Percentiles rank a stretch among this genome's conserved stretches.
Evolutionary conservation across 495 filamentous ascomycete genomes (phyloP).

Genomic region (Tuber indicum): DNA sequence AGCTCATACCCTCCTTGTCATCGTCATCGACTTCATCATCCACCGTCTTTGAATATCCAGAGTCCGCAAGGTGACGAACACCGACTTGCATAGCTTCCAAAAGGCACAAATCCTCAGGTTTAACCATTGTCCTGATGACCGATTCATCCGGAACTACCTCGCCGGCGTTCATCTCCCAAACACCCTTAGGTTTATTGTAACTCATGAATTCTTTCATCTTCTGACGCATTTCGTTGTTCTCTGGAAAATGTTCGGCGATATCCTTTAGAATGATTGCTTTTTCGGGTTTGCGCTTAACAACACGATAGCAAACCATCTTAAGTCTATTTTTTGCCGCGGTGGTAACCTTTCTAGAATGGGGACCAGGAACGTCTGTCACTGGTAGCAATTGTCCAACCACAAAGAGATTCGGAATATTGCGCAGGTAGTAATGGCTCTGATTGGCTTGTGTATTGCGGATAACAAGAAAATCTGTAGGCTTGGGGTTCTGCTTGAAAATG

Average conservation of each 20-base stretch:
- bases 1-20: constrained; percentile 55
- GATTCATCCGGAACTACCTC: constrained; percentile 70
- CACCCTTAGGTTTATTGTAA: constrained; percentile 59
- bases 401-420: constrained; percentile 81
- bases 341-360: constrained; percentile 87
- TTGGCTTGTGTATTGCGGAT: constrained; percentile 68
- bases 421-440: constrained; percentile 64
- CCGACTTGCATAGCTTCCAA: constrained; percentile 97
- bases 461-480: constrained; percentile 79
- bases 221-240: constrained; percentile 82
- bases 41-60: constrained; percentile 66
- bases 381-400: constrained; percentile 89
- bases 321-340: constrained; percentile 90
- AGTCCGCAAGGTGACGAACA: constrained; percentile 71
- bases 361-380: constrained; percentile 82
- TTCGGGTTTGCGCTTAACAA: constrained; percentile 67
- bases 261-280: constrained; percentile 64
- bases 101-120: constrained; percentile 89
- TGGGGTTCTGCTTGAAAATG: constrained; percentile 76
- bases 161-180: constrained; percentile 68
- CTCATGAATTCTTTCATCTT: constrained; percentile 93
- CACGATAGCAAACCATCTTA: constrained; percentile 86
- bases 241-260: constrained; percentile 80
- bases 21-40: constrained; percentile 57
- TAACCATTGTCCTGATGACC: constrained; percentile 74